phyloP scores from a whole-genome alignment of 495 filamentous ascomycete species.

The Amphirosellinia nigrospora region DNA sequence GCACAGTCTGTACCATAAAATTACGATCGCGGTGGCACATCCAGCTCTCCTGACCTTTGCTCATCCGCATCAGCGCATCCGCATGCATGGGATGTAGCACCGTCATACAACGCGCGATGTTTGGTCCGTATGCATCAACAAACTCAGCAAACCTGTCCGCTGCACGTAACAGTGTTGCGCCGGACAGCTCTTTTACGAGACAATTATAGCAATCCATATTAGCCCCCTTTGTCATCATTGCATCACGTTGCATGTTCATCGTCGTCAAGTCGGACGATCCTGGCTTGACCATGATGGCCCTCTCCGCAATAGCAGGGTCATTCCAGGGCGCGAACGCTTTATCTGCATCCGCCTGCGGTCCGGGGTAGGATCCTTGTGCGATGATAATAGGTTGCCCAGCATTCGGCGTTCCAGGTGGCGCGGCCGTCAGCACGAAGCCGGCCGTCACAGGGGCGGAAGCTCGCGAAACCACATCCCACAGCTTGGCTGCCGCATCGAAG shows the following conservation, averaged over 20 bases:
- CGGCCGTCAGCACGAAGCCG: slow-evolving; percentile 22
- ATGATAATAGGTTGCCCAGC: slow-evolving; percentile 26
- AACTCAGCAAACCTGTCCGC: slow-evolving; percentile 23
- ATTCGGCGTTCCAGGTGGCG: slow-evolving; percentile 18
- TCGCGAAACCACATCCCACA: slow-evolving; percentile 7
- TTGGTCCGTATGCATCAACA: slow-evolving; percentile 11
- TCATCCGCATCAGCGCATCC: not conserved
- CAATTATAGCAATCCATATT: slow-evolving; percentile 23
- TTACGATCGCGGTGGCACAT: slow-evolving; percentile 26
- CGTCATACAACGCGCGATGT: slow-evolving; percentile 3
- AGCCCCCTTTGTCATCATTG: slow-evolving; percentile 20
- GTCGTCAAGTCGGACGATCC: slow-evolving; percentile 16
- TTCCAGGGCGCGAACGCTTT: slow-evolving; percentile 18
- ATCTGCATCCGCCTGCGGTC: slow-evolving; percentile 23
- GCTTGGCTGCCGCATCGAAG: slow-evolving; percentile 18
- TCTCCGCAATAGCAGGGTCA: slow-evolving; percentile 15
- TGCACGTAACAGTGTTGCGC: slow-evolving; percentile 2
- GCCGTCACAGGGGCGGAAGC: not conserved
- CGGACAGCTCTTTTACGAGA: slow-evolving; percentile 14
- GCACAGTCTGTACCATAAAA: slow-evolving; percentile 6
- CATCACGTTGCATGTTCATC: slow-evolving; percentile 23
- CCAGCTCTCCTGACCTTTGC: slow-evolving; percentile 20
- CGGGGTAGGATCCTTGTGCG: slow-evolving; percentile 25
- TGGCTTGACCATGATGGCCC: slow-evolving; percentile 26
- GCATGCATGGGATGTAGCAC: slow-evolving; percentile 1